Evolutionary conservation across 1,284 basidiomycete species (phyloP), one percentile per base, ranked within the genome.

Genomic region (Gomphus bonarii): DNA sequence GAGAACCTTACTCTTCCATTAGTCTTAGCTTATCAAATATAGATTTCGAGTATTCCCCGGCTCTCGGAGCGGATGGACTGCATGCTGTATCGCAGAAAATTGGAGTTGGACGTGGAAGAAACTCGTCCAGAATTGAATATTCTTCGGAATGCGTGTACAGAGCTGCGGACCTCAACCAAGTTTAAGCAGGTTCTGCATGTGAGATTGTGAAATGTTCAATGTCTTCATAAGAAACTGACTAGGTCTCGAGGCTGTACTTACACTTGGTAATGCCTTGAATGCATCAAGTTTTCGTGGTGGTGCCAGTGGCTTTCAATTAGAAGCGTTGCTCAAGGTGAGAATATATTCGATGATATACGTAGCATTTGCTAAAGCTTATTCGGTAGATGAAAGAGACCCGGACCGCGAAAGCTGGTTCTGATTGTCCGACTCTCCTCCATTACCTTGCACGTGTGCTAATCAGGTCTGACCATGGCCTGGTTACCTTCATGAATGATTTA

Each of bases 341-440:
- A 25, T n/a, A 18, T 22, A 16, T 28, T 10, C 11, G 3, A 12
- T 46, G 9, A 42, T 35, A 33, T 57, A 50, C 10, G 52, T 38
- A 20, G 50, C 56, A 30, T 28, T 54, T 42, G 43, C 58, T 60
- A 48, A 50, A 59, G 18, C 22, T 44, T 5, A 14, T 16, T 30
- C 60, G 46, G 18, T 61, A 93, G 91, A 70, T 95, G 70, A 86
- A 82, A 64, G 92, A 95, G 63, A 95, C 88, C 0, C 89, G 83
- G 70, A 88, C 90, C 0, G 80, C 80, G 0, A 83, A 80, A 58
- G 79, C 80, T 0, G 77, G 79, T 0, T 56, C 78, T 0, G 81
- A 81, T 1, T 94, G 90, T 63, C 90, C 91, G 0, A 95, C 90
- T 0, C 73, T 97, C 25, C 73, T 97, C 28, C 92, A 97, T 68